Evolutionary conservation across 2,329 filamentous ascomycete species (phyloP).

Genomic region (Colletotrichum sublineola): DNA sequence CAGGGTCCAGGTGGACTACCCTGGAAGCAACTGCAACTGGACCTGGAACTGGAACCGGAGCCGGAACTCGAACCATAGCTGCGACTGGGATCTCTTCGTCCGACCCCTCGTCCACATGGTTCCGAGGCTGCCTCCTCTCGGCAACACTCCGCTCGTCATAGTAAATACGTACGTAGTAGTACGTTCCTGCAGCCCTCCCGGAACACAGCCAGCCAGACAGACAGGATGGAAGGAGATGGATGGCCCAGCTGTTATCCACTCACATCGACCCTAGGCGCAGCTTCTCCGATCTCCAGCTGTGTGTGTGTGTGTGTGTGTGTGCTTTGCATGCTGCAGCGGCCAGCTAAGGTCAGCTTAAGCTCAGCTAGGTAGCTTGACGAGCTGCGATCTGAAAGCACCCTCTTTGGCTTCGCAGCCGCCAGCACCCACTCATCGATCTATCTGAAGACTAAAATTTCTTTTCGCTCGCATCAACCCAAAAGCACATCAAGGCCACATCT

Average conservation of each 20-base stretch:
- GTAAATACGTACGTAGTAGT: neutral
- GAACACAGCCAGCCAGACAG: conserved; percentile 9
- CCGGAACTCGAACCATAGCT: conserved; percentile 4
- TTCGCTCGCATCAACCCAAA: conserved; percentile 11
- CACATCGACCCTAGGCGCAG: conserved; percentile 1
- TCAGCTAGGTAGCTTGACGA: conserved; percentile 26
- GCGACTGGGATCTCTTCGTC: conserved; percentile 37
- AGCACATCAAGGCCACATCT: conserved; percentile 25
- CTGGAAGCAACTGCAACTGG: conserved; percentile 33
- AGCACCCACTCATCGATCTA: conserved; percentile 15
- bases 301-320: conserved; percentile 25
- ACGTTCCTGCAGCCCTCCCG: too few relatives aligned
- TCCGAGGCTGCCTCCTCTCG: conserved; percentile 36
- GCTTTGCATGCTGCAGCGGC: conserved; percentile 21
- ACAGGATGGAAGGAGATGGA: conserved; percentile 16
- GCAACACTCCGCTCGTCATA: conserved; percentile 32
- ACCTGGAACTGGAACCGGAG: conserved; percentile 12
- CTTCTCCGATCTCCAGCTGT: conserved; percentile 28
- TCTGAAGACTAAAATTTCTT: conserved; percentile 30
- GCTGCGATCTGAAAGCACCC: conserved; percentile 23
- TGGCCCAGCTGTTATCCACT: conserved; percentile 15
- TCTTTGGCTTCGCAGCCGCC: conserved; percentile 16
- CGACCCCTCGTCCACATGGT: conserved; percentile 37
- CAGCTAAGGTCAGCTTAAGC: conserved; percentile 17
- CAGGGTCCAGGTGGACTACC: conserved; percentile 23